These are phyloP conservation scores for Aspergillus sclerotioniger DNA, from an alignment of 495 filamentous ascomycete species.

Conservation along the genomic window DNA sequence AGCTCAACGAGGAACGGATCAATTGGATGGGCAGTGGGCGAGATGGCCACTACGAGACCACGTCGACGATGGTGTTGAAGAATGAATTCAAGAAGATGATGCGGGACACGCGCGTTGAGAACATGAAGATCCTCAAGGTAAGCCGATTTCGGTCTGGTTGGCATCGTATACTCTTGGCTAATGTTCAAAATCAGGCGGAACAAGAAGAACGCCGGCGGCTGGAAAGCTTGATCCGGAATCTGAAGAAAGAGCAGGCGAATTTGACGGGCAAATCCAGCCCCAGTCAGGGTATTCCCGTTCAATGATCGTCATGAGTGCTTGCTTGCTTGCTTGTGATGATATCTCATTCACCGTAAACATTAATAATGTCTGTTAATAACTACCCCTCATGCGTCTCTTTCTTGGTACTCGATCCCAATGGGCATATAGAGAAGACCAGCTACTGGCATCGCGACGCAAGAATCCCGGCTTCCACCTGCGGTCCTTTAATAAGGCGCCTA, in stretches of 20 bases:
- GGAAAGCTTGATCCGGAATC: constrained; percentile 55
- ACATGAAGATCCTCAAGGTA: constrained; percentile 66
- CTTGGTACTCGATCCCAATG: constrained; percentile 6
- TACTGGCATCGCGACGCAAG: too few relatives aligned
- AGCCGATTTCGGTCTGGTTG: constrained; percentile 26
- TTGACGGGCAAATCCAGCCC: constrained; percentile 50
- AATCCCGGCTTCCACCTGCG: too few relatives aligned
- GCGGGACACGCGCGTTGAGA: constrained; percentile 73
- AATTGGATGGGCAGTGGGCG: constrained; percentile 61
- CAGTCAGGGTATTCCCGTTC: constrained; percentile 48
- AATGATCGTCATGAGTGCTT: constrained; percentile 38
- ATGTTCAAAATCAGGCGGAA: constrained; percentile 51
- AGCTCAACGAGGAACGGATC: constrained; percentile 70
- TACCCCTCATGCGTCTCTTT: constrained; percentile 9
- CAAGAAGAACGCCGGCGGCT: constrained; percentile 69
- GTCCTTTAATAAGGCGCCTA: too few relatives aligned
- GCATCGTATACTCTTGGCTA: constrained; percentile 8
- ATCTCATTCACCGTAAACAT: constrained; percentile 25
- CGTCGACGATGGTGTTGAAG: constrained; percentile 70
- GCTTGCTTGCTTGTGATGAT: constrained; percentile 13
- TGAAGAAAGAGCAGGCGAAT: constrained; percentile 53
- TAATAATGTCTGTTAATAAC: constrained; percentile 20
- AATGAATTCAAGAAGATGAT: constrained; percentile 92
- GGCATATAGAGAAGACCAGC: constrained; percentile 15
- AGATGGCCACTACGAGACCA: constrained; percentile 53